Evolutionary conservation across 1,284 basidiomycete species (phyloP).

Genomic region (Volvariella surrecta): DNA sequence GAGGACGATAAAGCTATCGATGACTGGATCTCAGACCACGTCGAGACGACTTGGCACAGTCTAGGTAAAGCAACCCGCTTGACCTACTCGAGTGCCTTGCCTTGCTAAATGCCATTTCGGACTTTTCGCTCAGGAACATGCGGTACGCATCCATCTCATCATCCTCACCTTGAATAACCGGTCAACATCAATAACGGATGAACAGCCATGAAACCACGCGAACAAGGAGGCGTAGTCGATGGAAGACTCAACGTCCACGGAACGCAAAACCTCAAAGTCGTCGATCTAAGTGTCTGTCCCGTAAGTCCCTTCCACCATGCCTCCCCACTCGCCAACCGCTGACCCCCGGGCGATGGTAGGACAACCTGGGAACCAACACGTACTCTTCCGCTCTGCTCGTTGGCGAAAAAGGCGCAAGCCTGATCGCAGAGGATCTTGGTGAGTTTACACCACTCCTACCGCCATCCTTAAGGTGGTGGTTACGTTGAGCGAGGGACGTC

Average conservation of each 20-base stretch:
- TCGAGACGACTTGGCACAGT: conserved; percentile 72
- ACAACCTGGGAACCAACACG: conserved; percentile 66
- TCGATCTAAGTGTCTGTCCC: conserved; percentile 63
- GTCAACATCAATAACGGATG: conserved; percentile 6
- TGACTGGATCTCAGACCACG: conserved; percentile 62
- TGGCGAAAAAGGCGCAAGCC: conserved; percentile 58
- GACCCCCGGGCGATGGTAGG: conserved; percentile 27
- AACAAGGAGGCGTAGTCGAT: conserved; percentile 73
- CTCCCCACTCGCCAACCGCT: not conserved
- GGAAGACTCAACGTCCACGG: conserved; percentile 61
- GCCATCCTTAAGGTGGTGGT: too few relatives aligned
- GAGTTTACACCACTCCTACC: conserved; percentile 10
- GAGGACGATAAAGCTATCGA: conserved; percentile 67
- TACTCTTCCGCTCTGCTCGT: conserved; percentile 62
- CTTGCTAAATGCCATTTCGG: not conserved
- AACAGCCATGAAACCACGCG: conserved; percentile 67
- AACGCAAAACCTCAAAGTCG: conserved; percentile 59
- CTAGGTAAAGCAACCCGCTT: too few relatives aligned
- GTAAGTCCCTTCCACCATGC: conserved; percentile 24
- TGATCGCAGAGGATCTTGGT: conserved; percentile 62
- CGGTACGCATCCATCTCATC: conserved; percentile 23
- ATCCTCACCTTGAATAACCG: not conserved
- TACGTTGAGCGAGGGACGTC: too few relatives aligned
- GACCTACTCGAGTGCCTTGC: conserved; percentile 12
- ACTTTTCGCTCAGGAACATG: conserved; percentile 25